Evolutionary conservation across 441 rosid genomes (phyloP), one percentile per base, ranked within the genome.

Genomic region (Kokia cookei): DNA sequence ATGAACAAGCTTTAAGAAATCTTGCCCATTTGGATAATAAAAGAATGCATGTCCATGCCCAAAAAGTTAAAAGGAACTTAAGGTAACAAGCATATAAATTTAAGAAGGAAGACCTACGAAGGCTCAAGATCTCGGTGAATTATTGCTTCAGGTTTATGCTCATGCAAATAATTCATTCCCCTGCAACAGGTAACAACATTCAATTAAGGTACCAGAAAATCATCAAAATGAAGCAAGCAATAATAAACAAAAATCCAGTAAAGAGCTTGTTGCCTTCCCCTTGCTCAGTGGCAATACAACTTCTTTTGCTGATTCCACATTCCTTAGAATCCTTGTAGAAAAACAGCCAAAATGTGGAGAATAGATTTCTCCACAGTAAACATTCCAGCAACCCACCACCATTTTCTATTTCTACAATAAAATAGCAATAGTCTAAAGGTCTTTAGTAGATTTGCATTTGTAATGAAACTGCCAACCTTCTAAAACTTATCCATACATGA

Each of bases 91-190:
- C 26, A 50, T 22, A 22, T 4, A 75, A 26, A 68, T 42, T 22
- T 19, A 72, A 29, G 75, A 47, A 78, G 58, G 79, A 85, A 80
- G 78, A 88, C 94, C 24, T 87, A 91, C 94, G 94, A 86, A 76
- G 97, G 97, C 76, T 88, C 94, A 58, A 91, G 90, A 83, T 91
- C 94, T 17, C 94, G 82, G 63, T 91, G 94, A 78, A 91, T 87
- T 81, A 91, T 86, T 70, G 91, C 90, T 83, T 91, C 94, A 71
- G 97, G 97, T 82, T 86, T 91, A 80, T 88, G 84, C 82, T 91
- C 94, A 79, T 87, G 94, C 85, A 91, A 82, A 82, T 91, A 91
- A 84, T 91, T 89, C 94, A 89, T 80, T 77, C 94, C 97, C 88
- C 94, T 91, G 91, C 77, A 80, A 80, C 54, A 76, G 58, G 73